Evolutionary conservation across 768 basidiomycete genomes (phyloP).

Genomic region (Naematelia aurantialba): DNA sequence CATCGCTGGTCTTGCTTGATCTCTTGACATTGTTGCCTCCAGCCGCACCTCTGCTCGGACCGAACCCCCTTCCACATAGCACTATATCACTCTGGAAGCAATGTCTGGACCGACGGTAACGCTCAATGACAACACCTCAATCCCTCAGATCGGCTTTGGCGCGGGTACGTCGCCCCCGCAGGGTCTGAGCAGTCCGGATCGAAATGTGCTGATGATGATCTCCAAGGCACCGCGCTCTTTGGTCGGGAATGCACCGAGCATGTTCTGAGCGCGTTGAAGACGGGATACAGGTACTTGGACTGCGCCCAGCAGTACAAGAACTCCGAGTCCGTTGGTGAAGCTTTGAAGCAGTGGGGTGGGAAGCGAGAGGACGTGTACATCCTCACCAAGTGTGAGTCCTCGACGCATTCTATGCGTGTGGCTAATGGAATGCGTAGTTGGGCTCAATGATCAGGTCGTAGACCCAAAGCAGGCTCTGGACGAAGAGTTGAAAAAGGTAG

Average conservation of each 20-base stretch:
- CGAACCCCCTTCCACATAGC: too few species aligned
- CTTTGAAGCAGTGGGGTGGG: conserved; percentile 35
- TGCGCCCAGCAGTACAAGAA: conserved; percentile 47
- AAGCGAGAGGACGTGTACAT: conserved; percentile 56
- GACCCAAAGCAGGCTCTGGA: conserved; percentile 56
- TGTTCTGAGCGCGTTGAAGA: conserved; percentile 28
- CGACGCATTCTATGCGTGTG: not conserved
- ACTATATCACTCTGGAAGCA: too few species aligned
- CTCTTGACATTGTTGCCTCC: too few species aligned
- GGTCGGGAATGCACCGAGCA: conserved; percentile 16
- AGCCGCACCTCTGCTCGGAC: too few species aligned
- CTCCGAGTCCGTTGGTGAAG: conserved; percentile 44
- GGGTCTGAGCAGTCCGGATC: not conserved
- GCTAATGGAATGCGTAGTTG: not conserved
- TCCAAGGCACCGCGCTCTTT: conserved; percentile 18
- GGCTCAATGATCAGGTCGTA: conserved; percentile 10
- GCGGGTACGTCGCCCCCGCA: conserved; percentile 18
- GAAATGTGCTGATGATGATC: not conserved
- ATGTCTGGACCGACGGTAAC: conserved; percentile 21
- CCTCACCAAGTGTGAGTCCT: conserved; percentile 50
- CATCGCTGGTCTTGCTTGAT: too few species aligned
- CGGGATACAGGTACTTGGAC: conserved; percentile 46
- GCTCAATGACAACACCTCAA: conserved; percentile 35
- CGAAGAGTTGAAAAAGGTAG: conserved; percentile 59
- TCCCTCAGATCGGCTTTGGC: conserved; percentile 35